A percentile compares a stretch with the other conserved stretches of the same genome.
phyloP scores from a whole-genome alignment of 2,329 filamentous ascomycete species.

The Diaporthe sp. region DNA sequence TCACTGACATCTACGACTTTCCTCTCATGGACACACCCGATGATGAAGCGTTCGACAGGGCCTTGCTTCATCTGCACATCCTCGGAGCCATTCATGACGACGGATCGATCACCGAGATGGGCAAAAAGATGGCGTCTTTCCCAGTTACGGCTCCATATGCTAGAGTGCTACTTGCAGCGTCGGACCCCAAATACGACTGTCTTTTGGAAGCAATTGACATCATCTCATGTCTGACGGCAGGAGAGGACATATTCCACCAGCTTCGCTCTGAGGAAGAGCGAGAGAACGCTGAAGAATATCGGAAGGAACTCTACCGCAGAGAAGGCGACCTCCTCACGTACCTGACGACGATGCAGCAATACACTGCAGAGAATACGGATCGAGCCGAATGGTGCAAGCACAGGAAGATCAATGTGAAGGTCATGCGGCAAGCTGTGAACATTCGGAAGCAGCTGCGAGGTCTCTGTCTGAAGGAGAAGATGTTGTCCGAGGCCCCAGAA shows the following conservation, averaged over 20 bases:
- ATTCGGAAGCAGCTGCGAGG: slow-evolving; percentile 71
- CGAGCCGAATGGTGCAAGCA: slow-evolving; percentile 68
- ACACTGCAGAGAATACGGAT: slow-evolving; percentile 65
- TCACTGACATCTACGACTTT: slow-evolving; percentile 84
- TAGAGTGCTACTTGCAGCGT: slow-evolving; percentile 84
- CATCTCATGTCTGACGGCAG: slow-evolving; percentile 71
- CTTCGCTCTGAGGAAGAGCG: slow-evolving; percentile 66
- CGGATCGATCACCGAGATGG: slow-evolving; percentile 78
- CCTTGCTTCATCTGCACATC: slow-evolving; percentile 81
- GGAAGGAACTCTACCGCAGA: slow-evolving; percentile 68
- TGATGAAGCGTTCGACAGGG: slow-evolving; percentile 81
- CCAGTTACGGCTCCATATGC: slow-evolving; percentile 86
- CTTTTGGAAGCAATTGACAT: slow-evolving; percentile 88
- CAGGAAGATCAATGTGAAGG: slow-evolving; percentile 66
- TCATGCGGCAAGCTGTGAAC: slow-evolving; percentile 71
- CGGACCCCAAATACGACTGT: slow-evolving; percentile 76
- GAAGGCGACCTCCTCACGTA: slow-evolving; percentile 75
- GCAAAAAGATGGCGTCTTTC: slow-evolving; percentile 82
- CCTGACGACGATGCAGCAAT: slow-evolving; percentile 71
- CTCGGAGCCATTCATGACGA: slow-evolving; percentile 80
- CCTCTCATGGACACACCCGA: slow-evolving; percentile 87
- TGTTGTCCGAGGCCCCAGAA: slow-evolving; percentile 57
- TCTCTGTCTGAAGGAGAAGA: slow-evolving; percentile 62
- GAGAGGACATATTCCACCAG: slow-evolving; percentile 72
- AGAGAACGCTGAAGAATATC: slow-evolving; percentile 63